Evolutionary conservation across 2,329 filamentous ascomycete genomes (phyloP).

Genomic region (Alternaria sp.): DNA sequence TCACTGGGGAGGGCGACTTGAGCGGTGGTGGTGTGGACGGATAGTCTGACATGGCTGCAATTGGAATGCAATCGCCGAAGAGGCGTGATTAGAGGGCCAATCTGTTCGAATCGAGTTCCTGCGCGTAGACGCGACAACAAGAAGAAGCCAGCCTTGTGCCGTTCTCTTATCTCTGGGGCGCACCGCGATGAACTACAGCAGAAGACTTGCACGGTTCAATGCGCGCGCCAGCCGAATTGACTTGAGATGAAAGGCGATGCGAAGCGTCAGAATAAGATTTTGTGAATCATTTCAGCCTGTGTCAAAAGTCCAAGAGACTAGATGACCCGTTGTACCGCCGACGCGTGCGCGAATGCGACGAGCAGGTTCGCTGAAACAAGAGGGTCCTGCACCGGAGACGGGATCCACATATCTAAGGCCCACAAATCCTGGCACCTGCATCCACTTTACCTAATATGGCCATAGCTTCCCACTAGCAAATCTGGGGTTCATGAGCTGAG

Average conservation of each 20-base stretch:
- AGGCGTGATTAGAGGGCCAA: slow-evolving; percentile 9
- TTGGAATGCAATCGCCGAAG: not conserved
- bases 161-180: slow-evolving; percentile 11
- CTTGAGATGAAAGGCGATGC: slow-evolving; percentile 4
- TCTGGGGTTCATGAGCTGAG: slow-evolving; percentile 26
- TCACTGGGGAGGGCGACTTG: slow-evolving; percentile 29
- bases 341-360: slow-evolving; percentile 25
- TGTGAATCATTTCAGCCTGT: slow-evolving; percentile 11
- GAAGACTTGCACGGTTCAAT: slow-evolving; percentile 1
- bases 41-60: slow-evolving; percentile 30
- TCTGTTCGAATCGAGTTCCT: not conserved
- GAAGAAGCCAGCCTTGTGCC: not conserved
- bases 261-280: slow-evolving; percentile 1
- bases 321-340: slow-evolving; percentile 20
- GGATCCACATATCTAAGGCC: slow-evolving; percentile 30
- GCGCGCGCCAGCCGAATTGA: not conserved
- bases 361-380: slow-evolving; percentile 32
- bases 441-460: slow-evolving; percentile 20
- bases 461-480: slow-evolving; percentile 22
- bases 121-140: slow-evolving; percentile 13
- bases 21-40: slow-evolving; percentile 25
- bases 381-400: slow-evolving; percentile 24
- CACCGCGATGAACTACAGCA: not conserved
- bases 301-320: slow-evolving; percentile 19
- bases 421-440: slow-evolving; percentile 17